phyloP scores from a whole-genome alignment of 2,329 filamentous ascomycete species.

The Harringtonia lauricola region DNA sequence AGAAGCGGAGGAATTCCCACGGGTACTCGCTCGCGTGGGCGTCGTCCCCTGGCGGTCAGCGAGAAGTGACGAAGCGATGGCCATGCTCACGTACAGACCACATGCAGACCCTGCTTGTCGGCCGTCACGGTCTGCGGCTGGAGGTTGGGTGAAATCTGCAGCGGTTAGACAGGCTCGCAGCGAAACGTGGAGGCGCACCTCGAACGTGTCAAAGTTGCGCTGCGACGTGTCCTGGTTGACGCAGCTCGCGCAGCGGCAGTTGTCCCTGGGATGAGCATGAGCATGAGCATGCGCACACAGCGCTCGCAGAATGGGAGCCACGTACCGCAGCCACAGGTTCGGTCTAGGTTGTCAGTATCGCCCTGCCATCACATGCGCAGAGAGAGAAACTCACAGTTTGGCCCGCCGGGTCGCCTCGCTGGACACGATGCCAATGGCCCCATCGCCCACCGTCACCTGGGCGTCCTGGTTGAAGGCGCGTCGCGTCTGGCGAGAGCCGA shows the following conservation, averaged over 20 bases:
- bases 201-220: slow-evolving; percentile 56
- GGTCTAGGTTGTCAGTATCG: slow-evolving; percentile 7
- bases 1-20: slow-evolving; percentile 47
- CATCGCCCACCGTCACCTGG: slow-evolving; percentile 1
- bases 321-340: slow-evolving; percentile 13
- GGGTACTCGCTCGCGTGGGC: slow-evolving; percentile 58
- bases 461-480: slow-evolving; percentile 5
- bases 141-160: slow-evolving; percentile 35
- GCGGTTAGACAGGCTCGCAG: background rate
- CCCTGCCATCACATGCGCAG: background rate
- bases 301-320: background rate
- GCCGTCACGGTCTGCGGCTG: slow-evolving; percentile 19
- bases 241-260: slow-evolving; percentile 58
- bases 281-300: background rate
- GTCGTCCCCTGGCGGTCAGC: slow-evolving; percentile 56
- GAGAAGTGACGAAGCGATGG: too few species aligned
- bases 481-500: too few species aligned
- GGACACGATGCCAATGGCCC: slow-evolving; percentile 10
- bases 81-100: slow-evolving; percentile 34
- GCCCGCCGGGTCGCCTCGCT: slow-evolving; percentile 12
- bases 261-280: slow-evolving; percentile 39
- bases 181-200: slow-evolving; percentile 33
- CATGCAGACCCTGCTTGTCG: slow-evolving; percentile 25
- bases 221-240: slow-evolving; percentile 62
- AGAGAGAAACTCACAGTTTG: slow-evolving; percentile 3